These are phyloP conservation scores for Daldinia grandis DNA, from an alignment of 495 filamentous ascomycete genomes.

Conservation along the genomic window DNA sequence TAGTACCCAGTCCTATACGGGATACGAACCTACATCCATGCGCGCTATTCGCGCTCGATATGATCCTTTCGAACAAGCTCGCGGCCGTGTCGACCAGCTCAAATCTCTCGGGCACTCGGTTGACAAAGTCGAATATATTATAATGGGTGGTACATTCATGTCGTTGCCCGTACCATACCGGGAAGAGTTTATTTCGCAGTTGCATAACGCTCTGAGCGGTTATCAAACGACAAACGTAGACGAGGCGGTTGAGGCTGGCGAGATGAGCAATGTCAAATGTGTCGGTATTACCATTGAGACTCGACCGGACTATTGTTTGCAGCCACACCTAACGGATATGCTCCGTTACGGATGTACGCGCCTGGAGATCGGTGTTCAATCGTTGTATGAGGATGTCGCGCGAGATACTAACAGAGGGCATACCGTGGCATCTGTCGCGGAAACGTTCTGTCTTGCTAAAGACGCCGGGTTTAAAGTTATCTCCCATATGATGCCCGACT, in stretches of 20 bases:
- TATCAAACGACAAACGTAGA: conserved; percentile 92
- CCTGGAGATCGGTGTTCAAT: conserved; percentile 94
- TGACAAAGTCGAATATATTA: conserved; percentile 99
- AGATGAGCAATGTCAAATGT: conserved; percentile 95
- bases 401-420: conserved; percentile 97
- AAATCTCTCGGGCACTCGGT: conserved; percentile 94
- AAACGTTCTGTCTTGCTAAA: conserved; percentile 94
- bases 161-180: conserved; percentile 87
- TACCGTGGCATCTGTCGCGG: conserved; percentile 90
- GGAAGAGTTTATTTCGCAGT: conserved; percentile 90
- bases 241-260: conserved; percentile 88
- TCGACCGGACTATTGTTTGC: conserved; percentile 93
- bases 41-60: conserved; percentile 96
- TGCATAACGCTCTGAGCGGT: conserved; percentile 95
- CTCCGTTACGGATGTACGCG: conserved; percentile 95
- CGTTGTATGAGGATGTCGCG: conserved; percentile 97
- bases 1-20: conserved; percentile 97
- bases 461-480: conserved; percentile 99
- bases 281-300: conserved; percentile 99
- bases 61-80: conserved; percentile 96
- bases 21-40: conserved; percentile 98
- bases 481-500: conserved; percentile 99
- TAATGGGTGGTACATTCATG: conserved; percentile 99
- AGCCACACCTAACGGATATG: conserved; percentile 91
- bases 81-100: conserved; percentile 95